Conservation (phyloP, 495 filamentous ascomycete species). For the Articulospora tetracladia region DNA sequence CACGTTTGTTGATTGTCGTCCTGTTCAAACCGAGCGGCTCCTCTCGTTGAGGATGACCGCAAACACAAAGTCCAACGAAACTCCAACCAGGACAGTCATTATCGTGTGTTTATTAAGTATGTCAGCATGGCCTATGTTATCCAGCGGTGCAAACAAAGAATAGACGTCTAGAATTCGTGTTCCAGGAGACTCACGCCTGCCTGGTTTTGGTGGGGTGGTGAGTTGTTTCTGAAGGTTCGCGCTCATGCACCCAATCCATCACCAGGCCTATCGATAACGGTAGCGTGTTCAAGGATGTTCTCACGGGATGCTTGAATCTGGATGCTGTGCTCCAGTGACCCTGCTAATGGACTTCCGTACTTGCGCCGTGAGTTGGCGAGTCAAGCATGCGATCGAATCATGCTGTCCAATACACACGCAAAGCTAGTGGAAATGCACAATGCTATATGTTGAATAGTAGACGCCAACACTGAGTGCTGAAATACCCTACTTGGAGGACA, state of each 20-base stretch:
- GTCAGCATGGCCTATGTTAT: background rate
- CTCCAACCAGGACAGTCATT: constrained; percentile 6
- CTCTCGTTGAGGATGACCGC: constrained; percentile 16
- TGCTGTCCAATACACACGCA: too few species aligned
- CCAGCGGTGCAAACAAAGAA: background rate
- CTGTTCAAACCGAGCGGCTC: constrained; percentile 10
- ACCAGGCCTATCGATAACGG: background rate
- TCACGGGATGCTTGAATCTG: background rate
- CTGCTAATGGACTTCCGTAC: too few species aligned
- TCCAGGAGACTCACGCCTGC: constrained; percentile 2
- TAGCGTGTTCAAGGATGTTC: background rate
- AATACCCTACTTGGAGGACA: too few species aligned
- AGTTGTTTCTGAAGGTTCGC: background rate
- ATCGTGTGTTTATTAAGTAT: constrained; percentile 1
- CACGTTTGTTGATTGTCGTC: background rate
- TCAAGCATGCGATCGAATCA: too few species aligned
- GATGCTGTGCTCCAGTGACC: background rate
- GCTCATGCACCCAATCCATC: background rate
- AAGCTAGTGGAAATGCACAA: too few species aligned
- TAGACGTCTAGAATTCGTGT: background rate
- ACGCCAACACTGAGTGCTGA: too few species aligned
- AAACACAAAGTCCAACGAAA: constrained; percentile 16
- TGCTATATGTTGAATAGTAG: too few species aligned
- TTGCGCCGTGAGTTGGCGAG: too few species aligned
- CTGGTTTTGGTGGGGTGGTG: background rate